A percentile compares a stretch with the other conserved stretches of the same genome.
Conservation (phyloP, 2,329 filamentous ascomycete genomes). For the Fusarium equiseti region DNA sequence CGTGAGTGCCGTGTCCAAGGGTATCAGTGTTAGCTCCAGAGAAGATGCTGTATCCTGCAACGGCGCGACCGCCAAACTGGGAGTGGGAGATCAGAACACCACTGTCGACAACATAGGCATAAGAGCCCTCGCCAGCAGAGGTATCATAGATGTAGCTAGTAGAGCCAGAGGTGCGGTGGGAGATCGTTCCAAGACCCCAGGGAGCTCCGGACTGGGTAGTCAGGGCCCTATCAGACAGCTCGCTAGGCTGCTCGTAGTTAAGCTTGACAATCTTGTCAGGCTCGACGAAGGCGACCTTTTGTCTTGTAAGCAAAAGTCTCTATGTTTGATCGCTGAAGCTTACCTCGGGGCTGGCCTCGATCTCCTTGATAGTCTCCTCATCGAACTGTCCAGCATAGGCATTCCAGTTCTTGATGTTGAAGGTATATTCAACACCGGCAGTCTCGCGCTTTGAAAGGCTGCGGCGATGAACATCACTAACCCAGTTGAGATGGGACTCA, state of each 20-base stretch:
- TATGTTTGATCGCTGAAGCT: no score
- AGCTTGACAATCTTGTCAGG: not conserved
- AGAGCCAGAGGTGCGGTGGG: conserved; percentile 1
- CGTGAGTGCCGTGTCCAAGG: not conserved
- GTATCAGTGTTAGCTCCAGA: not conserved
- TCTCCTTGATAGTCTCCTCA: conserved; percentile 5
- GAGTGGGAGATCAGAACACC: not conserved
- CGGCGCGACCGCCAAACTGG: not conserved
- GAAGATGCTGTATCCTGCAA: conserved; percentile 1
- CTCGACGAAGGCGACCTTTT: not conserved
- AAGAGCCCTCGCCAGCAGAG: not conserved
- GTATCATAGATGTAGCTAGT: not conserved
- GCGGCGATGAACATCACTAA: not conserved
- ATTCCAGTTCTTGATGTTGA: conserved; percentile 8
- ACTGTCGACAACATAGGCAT: not conserved
- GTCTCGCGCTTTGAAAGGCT: conserved; percentile 1
- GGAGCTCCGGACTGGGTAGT: not conserved
- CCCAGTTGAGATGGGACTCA: not conserved
- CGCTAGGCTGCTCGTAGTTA: not conserved
- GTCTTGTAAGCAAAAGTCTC: not conserved
- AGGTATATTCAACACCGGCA: not conserved
- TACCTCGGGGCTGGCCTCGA: not conserved
- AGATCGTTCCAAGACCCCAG: conserved; percentile 3
- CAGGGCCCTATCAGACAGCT: not conserved
- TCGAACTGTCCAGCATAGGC: conserved; percentile 4